Conservation (phyloP, 495 filamentous ascomycete genomes). For the Mytilinidion resinicola region DNA sequence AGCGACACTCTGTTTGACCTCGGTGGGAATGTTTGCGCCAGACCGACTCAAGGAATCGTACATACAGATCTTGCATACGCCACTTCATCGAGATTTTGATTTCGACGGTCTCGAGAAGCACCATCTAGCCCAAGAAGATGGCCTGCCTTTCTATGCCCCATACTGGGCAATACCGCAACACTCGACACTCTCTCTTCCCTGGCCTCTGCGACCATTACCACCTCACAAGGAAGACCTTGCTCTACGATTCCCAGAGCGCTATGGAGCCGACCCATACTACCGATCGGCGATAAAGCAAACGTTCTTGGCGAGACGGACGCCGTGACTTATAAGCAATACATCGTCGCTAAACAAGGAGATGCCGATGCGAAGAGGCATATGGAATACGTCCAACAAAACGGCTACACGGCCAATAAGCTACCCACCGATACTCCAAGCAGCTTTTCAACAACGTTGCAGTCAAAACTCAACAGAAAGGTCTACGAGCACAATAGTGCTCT, state of each 20-base stretch:
- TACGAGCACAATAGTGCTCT: conserved; percentile 18
- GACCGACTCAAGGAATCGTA: conserved; percentile 15
- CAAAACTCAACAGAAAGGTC: neutral
- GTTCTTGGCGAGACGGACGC: conserved; percentile 8
- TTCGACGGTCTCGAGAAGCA: neutral
- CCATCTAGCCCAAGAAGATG: neutral
- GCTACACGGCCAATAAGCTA: neutral
- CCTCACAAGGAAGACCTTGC: conserved; percentile 7
- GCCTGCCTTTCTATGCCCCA: neutral
- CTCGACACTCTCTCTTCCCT: neutral
- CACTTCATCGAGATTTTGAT: neutral
- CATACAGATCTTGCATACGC: conserved; percentile 21
- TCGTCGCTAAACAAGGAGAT: conserved; percentile 8
- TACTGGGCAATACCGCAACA: neutral
- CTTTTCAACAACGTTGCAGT: neutral
- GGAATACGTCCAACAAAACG: conserved; percentile 3
- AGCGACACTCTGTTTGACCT: conserved; percentile 12
- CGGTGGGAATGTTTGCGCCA: conserved; percentile 14
- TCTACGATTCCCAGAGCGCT: conserved; percentile 3
- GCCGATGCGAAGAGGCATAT: conserved; percentile 14
- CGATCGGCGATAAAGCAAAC: conserved; percentile 13
- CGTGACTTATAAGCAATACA: conserved; percentile 15
- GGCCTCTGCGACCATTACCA: conserved; percentile 17
- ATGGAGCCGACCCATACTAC: conserved; percentile 21
- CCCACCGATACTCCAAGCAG: neutral